These are phyloP conservation scores for Solanum phureja DNA, from an alignment of 257 asterid species.

Conservation along the genomic window DNA sequence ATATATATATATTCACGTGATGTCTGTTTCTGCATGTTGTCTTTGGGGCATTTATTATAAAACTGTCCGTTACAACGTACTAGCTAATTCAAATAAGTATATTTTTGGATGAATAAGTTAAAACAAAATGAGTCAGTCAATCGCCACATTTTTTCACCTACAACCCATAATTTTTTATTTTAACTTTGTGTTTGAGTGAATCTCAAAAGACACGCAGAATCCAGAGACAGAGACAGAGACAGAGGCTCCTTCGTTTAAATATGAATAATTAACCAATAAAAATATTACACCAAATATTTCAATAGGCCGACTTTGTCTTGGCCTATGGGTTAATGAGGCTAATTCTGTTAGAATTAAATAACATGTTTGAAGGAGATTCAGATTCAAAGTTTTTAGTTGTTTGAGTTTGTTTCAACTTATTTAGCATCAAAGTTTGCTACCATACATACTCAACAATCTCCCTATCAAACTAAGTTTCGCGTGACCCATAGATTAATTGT, in stretches of 20 bases:
- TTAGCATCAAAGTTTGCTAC: background rate
- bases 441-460: background rate
- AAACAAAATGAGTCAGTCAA: background rate
- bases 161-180: background rate
- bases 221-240: background rate
- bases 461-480: background rate
- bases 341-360: background rate
- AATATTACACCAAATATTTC: background rate
- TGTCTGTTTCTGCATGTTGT: background rate
- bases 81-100: background rate
- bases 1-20: background rate
- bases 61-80: background rate
- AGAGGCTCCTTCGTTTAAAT: background rate
- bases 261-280: background rate
- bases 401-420: background rate
- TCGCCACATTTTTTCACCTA: background rate
- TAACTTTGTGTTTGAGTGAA: background rate
- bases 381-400: background rate
- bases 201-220: background rate
- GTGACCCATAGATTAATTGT: background rate
- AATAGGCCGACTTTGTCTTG: background rate
- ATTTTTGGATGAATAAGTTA: background rate
- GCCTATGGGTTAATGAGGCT: background rate
- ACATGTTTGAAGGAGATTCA: too few relatives aligned
- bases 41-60: background rate